A percentile compares a stretch with the other conserved stretches of the same genome.
These are phyloP conservation scores for Trichoderma semiorbis DNA, from an alignment of 2,329 filamentous ascomycete genomes.

Conservation along the genomic window DNA sequence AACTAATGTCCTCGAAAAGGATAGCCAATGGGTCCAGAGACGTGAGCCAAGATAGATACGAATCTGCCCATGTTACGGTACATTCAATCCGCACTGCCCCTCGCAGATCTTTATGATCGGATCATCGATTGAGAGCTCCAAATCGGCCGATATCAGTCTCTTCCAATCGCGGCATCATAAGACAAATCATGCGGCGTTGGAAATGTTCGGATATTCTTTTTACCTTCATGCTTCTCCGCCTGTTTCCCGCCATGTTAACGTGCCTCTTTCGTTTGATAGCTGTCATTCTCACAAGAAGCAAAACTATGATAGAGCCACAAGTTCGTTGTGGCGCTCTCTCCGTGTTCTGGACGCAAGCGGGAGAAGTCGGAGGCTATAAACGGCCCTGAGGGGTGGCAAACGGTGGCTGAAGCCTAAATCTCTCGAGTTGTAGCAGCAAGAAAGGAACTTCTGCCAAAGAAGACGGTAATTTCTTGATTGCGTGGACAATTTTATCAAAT, in stretches of 20 bases:
- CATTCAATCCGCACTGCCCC: neutral
- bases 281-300: neutral
- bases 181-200: neutral
- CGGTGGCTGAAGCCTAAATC: constrained; percentile 2
- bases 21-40: neutral
- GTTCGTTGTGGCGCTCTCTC: neutral
- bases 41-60: neutral
- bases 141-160: neutral
- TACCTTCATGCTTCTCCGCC: neutral
- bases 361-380: constrained; percentile 1
- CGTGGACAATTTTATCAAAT: neutral
- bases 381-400: neutral
- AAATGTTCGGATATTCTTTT: neutral
- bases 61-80: neutral
- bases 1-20: neutral
- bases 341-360: neutral
- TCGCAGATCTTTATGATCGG: constrained; percentile 6
- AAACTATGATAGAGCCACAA: neutral
- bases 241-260: neutral
- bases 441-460: neutral
- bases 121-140: neutral
- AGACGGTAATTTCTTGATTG: neutral
- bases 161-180: too few species aligned
- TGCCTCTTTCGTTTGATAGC: neutral
- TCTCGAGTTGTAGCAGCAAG: neutral